Percentiles rank a stretch among this genome's conserved stretches.
These are phyloP conservation scores for Ascoidea asiatica DNA, from an alignment of 805 yeast genomes.

Conservation along the genomic window DNA sequence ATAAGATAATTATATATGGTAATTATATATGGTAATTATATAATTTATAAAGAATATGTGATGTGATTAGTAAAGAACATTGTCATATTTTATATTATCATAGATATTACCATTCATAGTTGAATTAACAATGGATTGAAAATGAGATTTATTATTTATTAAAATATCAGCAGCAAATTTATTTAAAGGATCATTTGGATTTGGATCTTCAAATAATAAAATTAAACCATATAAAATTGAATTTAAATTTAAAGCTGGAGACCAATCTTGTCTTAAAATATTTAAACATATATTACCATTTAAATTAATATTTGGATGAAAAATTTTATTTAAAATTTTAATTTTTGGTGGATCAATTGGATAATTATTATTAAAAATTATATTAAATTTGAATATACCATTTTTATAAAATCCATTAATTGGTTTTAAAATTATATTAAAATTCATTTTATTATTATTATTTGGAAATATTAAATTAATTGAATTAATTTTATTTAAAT, in stretches of 20 bases:
- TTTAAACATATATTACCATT: constrained; percentile 89
- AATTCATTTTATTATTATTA: constrained; percentile 45
- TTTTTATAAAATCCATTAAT: constrained; percentile 57
- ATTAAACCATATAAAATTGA: constrained; percentile 75
- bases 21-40: too few species aligned
- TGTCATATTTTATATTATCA: constrained; percentile 46
- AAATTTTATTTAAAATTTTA: constrained; percentile 54
- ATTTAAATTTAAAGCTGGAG: constrained; percentile 77
- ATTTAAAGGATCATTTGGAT: constrained; percentile 84
- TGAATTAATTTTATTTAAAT: neutral
- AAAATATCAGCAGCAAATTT: constrained; percentile 70
- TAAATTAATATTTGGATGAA: constrained; percentile 87
- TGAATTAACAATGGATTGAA: constrained; percentile 39
- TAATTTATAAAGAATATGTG: too few species aligned
- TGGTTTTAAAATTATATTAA: constrained; percentile 45
- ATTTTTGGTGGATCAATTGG: constrained; percentile 93
- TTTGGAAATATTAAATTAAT: constrained; percentile 13
- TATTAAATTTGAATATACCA: constrained; percentile 62
- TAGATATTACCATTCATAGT: constrained; percentile 68
- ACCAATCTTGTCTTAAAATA: constrained; percentile 91
- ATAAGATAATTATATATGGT: too few species aligned
- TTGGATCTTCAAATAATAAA: constrained; percentile 80
- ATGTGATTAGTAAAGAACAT: constrained; percentile 21
- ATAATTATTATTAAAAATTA: constrained; percentile 53
- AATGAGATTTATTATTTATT: constrained; percentile 29